Percentiles rank a stretch among this genome's conserved stretches.
Conservation (phyloP, 805 yeast genomes). For the Isabelozyma gotoi region DNA sequence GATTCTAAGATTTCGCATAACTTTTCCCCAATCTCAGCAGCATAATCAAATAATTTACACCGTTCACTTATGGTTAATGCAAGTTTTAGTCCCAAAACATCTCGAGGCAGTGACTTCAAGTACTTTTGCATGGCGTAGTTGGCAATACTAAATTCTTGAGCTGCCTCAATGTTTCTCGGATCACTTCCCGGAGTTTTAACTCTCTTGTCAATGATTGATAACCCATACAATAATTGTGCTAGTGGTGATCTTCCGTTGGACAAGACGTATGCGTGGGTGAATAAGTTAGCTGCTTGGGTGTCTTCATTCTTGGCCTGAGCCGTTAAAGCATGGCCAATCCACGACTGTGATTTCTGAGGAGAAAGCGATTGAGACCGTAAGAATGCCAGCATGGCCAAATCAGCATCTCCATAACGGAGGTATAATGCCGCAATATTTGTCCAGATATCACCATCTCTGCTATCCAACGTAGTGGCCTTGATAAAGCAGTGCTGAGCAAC, state of each 20-base stretch:
- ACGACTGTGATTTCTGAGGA: conserved; percentile 72
- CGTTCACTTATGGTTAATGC: conserved; percentile 66
- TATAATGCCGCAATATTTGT: conserved; percentile 78
- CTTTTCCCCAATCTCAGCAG: conserved; percentile 45
- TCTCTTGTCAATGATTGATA: conserved; percentile 50
- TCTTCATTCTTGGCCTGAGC: conserved; percentile 49
- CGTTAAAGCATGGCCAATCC: conserved; percentile 84
- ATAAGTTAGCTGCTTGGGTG: conserved; percentile 52
- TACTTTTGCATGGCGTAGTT: conserved; percentile 64
- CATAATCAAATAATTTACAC: conserved; percentile 58
- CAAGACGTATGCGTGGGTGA: conserved; percentile 75
- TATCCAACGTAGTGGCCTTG: conserved; percentile 70
- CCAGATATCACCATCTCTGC: conserved; percentile 73
- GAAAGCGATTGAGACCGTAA: conserved; percentile 75
- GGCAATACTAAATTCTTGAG: conserved; percentile 69
- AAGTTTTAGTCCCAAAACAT: conserved; percentile 55
- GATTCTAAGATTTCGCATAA: conserved; percentile 52
- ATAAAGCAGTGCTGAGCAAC: conserved; percentile 93
- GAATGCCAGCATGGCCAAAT: conserved; percentile 72
- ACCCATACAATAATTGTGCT: conserved; percentile 72
- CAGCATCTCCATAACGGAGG: conserved; percentile 63
- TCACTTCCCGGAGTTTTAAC: conserved; percentile 41
- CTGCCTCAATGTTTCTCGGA: conserved; percentile 54
- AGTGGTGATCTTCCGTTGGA: conserved; percentile 72
- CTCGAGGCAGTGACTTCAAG: conserved; percentile 60